Evolutionary conservation across 2,329 filamentous ascomycete genomes (phyloP).

Genomic region (Diplodia seriata): DNA sequence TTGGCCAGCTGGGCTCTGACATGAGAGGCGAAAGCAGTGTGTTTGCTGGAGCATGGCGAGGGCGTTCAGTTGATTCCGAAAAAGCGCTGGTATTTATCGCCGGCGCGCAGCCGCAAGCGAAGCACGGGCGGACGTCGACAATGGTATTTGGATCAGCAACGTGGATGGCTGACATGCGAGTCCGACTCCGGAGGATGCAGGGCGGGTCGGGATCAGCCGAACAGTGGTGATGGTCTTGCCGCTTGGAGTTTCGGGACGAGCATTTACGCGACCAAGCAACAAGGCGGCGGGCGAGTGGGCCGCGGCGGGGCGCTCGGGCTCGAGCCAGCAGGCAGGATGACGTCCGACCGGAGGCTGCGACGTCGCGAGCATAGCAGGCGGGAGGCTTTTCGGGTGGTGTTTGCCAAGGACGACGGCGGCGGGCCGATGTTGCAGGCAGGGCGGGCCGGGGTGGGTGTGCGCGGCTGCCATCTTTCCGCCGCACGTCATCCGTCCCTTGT

Average conservation of each 20-base stretch:
- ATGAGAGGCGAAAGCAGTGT: not conserved
- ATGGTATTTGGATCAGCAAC: not conserved
- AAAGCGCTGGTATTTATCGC: too few species aligned
- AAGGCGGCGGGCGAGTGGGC: not conserved
- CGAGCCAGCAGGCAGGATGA: not conserved
- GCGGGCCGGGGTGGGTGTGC: not conserved
- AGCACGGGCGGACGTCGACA: too few species aligned
- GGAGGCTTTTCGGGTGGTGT: not conserved
- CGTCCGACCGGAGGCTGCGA: not conserved
- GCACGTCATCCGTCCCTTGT: not conserved
- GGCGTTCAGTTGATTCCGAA: conserved; percentile 1
- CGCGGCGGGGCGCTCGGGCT: not conserved
- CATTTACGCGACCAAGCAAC: not conserved
- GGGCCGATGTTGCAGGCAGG: conserved; percentile 1
- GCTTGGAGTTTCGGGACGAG: conserved; percentile 11
- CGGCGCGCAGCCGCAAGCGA: too few species aligned
- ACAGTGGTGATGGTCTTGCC: not conserved
- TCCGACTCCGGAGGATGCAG: conserved; percentile 5
- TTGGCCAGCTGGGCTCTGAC: not conserved
- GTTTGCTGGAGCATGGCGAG: not conserved
- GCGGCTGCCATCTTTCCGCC: too few species aligned
- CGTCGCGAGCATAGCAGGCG: too few species aligned
- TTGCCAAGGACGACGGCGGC: conserved; percentile 3
- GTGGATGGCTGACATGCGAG: not conserved
- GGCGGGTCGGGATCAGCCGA: conserved; percentile 1